Base-by-base conservation (phyloP, 176 grass and related monocot genomes). In the Metroxylon sagu region DNA sequence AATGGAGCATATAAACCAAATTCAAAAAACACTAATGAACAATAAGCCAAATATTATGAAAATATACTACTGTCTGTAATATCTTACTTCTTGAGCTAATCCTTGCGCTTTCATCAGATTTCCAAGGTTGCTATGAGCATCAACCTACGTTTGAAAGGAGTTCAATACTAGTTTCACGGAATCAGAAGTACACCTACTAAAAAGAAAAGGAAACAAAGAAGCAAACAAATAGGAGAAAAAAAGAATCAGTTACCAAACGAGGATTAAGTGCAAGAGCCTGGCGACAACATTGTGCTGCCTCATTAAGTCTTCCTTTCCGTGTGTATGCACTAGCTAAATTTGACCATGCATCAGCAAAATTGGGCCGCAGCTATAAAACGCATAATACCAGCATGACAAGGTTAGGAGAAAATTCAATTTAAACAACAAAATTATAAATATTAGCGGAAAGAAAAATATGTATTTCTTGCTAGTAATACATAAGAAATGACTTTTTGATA, bases 301-400 rank as follows among this genome's bases (percentile, higher is more conserved):
- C 94, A 52, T 74, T 78, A 68, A 98, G 73, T 75, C 84, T 92
- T 18, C 88, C 93, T 63, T 92, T 98, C 57, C 94, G 59, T 50
- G 94, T 98, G 72, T 98, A 98, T 30, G 94, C 94, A 48, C 94
- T 98, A 64, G 94, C 88, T 75, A 98, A 75, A 75, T 98, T 98
- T 82, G 94, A 92, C 94, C 94, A 98, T 28, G 94, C 94, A 85
- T 98, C 94, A 74, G 76, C 85, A 51, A 98, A 98, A 55, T 73
- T 92, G 19, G 94, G 84, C 5, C 88, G 81, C 39, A 98, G 70
- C 94, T 98, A 77, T 39, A 66, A 73, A 2, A 43, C 21, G 35
- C 35, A 43, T 43, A 12, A 43, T 43, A 43, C 35, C 53, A 74
- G 60, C 19, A 74, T 6, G 71, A 64, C 65, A 57, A 72, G 17